These are phyloP conservation scores for Leishmania braziliensis DNA, from an alignment of 208 protist genomes.

Conservation along the genomic window DNA sequence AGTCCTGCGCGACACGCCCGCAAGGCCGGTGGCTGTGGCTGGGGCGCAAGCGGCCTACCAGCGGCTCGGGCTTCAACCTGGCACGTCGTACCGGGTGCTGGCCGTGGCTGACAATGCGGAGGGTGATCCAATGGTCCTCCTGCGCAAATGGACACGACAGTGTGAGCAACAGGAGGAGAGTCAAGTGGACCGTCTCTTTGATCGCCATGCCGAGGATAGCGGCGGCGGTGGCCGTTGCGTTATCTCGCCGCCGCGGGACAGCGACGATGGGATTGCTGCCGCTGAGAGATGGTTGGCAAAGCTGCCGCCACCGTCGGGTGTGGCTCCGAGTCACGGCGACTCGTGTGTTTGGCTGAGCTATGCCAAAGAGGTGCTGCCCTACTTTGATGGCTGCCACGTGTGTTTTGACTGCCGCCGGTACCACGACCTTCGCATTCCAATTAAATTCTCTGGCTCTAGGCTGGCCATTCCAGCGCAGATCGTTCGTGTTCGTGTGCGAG, in stretches of 20 bases:
- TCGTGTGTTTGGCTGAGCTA: conserved; percentile 56
- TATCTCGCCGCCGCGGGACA: conserved; percentile 6
- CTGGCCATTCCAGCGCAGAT: conserved; percentile 38
- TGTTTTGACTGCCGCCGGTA: conserved; percentile 72
- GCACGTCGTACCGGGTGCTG: conserved; percentile 62
- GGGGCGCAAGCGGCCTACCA: conserved; percentile 6
- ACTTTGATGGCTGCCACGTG: conserved; percentile 52
- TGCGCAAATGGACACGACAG: conserved; percentile 49
- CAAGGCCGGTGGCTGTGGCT: not conserved
- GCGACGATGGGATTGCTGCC: not conserved
- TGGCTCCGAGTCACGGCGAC: conserved; percentile 7
- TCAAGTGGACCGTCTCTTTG: not conserved
- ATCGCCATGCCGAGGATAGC: not conserved
- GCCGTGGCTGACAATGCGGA: conserved; percentile 39
- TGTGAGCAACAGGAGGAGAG: not conserved
- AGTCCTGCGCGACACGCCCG: not conserved
- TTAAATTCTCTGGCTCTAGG: conserved; percentile 32
- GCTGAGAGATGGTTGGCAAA: not conserved
- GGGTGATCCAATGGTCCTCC: conserved; percentile 42
- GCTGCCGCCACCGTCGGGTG: not conserved
- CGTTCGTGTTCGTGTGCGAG: conserved; percentile 39
- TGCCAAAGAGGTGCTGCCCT: conserved; percentile 32
- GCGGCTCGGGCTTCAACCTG: conserved; percentile 35
- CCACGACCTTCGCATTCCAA: conserved; percentile 54
- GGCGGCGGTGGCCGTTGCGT: not conserved